Conservation (phyloP, 2,329 filamentous ascomycete species). For the Whalleya microplaca region DNA sequence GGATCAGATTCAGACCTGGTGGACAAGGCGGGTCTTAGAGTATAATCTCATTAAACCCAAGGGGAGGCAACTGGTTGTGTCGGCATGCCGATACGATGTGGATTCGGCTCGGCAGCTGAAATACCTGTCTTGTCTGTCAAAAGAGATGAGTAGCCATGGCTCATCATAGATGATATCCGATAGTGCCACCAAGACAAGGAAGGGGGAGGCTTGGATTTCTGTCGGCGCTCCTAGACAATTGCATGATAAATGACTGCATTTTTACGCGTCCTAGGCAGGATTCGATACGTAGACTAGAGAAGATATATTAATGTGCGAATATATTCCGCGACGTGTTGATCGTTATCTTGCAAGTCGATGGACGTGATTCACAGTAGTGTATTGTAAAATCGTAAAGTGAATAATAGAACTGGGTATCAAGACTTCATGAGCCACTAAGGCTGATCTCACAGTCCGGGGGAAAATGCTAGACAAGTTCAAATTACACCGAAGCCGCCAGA, state of each 20-base stretch:
- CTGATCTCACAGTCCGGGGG: neutral
- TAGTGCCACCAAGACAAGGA: constrained; percentile 2
- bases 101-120: constrained; percentile 1
- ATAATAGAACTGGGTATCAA: too few relatives aligned
- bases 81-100: constrained; percentile 1
- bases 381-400: neutral
- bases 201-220: constrained; percentile 1
- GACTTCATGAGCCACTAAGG: neutral
- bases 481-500: neutral
- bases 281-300: constrained; percentile 16
- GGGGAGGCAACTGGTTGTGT: neutral
- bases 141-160: constrained; percentile 1
- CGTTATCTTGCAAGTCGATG: neutral
- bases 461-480: neutral
- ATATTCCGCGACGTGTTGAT: constrained; percentile 2
- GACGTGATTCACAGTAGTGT: neutral
- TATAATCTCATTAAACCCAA: neutral
- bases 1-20: neutral
- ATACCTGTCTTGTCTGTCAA: neutral
- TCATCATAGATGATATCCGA: constrained; percentile 2
- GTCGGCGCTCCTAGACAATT: constrained; percentile 23
- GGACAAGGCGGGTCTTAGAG: neutral
- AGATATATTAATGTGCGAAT: constrained; percentile 8
- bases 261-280: constrained; percentile 18
- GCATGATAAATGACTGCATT: constrained; percentile 31